Percentiles rank a stretch among this genome's conserved stretches.
Conservation (phyloP, 2,329 filamentous ascomycete species). For the Lojkania enalia region DNA sequence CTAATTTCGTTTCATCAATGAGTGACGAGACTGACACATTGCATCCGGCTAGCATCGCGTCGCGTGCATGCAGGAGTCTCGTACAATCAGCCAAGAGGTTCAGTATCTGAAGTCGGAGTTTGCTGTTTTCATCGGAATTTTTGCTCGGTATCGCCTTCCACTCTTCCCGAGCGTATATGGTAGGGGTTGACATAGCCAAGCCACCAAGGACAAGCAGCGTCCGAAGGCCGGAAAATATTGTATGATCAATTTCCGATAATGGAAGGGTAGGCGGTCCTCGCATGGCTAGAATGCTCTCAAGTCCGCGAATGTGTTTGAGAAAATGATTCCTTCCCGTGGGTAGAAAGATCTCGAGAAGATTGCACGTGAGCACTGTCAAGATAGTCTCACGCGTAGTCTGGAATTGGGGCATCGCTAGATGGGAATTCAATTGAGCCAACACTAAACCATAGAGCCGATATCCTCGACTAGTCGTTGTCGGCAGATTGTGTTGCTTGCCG, state of each 20-base stretch:
- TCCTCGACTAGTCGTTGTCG: slow-evolving; percentile 21
- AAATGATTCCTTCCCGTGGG: slow-evolving; percentile 32
- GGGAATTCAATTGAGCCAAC: slow-evolving; percentile 25
- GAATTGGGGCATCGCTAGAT: slow-evolving; percentile 19
- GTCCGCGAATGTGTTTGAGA: slow-evolving; percentile 30
- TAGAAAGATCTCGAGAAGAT: slow-evolving; percentile 33
- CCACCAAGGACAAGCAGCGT: slow-evolving; percentile 29
- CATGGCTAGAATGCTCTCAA: slow-evolving; percentile 31
- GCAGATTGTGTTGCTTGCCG: slow-evolving; percentile 28
- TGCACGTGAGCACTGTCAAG: slow-evolving; percentile 28
- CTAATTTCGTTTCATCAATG: slow-evolving; percentile 8
- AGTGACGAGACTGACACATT: slow-evolving; percentile 8
- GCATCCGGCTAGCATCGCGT: slow-evolving; percentile 5
- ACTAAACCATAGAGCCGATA: slow-evolving; percentile 31
- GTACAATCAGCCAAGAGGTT: slow-evolving; percentile 30
- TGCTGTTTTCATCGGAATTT: slow-evolving; percentile 12
- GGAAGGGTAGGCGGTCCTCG: slow-evolving; percentile 24
- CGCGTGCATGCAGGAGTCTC: slow-evolving; percentile 18
- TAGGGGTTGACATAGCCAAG: slow-evolving; percentile 21
- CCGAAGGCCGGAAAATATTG: slow-evolving; percentile 23
- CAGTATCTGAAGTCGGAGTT: slow-evolving; percentile 26
- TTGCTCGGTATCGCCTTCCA: slow-evolving; percentile 27
- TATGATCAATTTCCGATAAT: slow-evolving; percentile 5
- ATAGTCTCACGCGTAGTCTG: slow-evolving; percentile 31
- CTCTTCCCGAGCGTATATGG: slow-evolving; percentile 25